Base-by-base conservation (phyloP, 225 moss, liverwort and hornwort species). In the Polytrichum commune region DNA sequence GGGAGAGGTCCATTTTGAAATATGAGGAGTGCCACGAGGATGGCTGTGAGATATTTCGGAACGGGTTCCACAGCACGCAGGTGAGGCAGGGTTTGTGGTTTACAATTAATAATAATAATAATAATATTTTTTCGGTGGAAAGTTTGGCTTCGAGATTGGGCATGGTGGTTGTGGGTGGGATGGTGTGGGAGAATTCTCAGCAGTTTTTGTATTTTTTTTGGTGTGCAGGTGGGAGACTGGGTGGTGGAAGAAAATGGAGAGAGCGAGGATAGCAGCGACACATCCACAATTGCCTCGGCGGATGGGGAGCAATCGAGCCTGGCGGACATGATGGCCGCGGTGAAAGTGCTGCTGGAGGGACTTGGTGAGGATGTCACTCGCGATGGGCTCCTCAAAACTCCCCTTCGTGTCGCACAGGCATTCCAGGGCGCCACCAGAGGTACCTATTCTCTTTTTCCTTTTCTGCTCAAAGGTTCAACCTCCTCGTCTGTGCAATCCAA, bases 401-500 rank as follows among this genome's bases (percentile, higher is more conserved):
- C 96, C 56, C 22, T 97, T 26, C 96, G 96, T 33, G 96, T 97
- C 55, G 91, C 93, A 7, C 89, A 89, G 69, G 92, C 96, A 24
- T 93, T 97, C 68, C 90, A 88, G 74, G 89, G 81, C 72, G 94
- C 94, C 30, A 83, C 90, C 68, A 80, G 76, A 93, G 93, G 96
- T 97, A 73, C 18, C 2, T 8, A 13, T 60, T 29, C 26, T 64
- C 19, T 63, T 61, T 10, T 24, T 25, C 27, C 46, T 13, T 32
- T 32, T 46, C 46, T 46, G 46, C 46, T 46, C 46, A 46, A 3
- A 46, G 46, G 4, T 13, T 38, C 13, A 46, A 46, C 46, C 46
- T 38, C 38, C 10, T 46, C 46, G 46, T 13, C 13, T 46, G 46
- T 35, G 35, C 2, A 35, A 35, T 9, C 35, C 35, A 8, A 33